These are phyloP conservation scores for Auriscalpium orientale DNA, from an alignment of 768 basidiomycete genomes.

Conservation along the genomic window DNA sequence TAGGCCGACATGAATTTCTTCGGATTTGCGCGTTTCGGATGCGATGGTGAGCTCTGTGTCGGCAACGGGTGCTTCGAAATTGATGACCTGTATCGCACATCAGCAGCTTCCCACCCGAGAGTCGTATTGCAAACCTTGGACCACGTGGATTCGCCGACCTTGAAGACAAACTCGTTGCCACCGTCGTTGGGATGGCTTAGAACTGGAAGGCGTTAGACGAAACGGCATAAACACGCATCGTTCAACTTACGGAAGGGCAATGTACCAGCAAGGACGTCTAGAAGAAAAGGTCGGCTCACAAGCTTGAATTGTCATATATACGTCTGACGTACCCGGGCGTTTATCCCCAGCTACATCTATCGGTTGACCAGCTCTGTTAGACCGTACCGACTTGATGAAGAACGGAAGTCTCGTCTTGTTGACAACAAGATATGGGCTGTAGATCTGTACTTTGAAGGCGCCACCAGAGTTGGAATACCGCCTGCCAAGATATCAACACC, in stretches of 20 bases:
- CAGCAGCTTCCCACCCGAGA: not conserved
- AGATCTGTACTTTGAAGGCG: slow-evolving; percentile 94
- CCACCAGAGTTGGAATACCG: slow-evolving; percentile 87
- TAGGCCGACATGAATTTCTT: slow-evolving; percentile 75
- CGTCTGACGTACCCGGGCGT: slow-evolving; percentile 41
- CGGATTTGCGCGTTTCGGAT: slow-evolving; percentile 50
- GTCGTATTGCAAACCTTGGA: slow-evolving; percentile 56
- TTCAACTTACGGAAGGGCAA: slow-evolving; percentile 74
- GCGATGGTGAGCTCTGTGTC: slow-evolving; percentile 75
- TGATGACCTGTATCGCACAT: slow-evolving; percentile 47
- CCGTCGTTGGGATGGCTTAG: slow-evolving; percentile 76
- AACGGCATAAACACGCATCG: not conserved
- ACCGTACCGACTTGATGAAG: slow-evolving; percentile 53
- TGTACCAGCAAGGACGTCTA: slow-evolving; percentile 39
- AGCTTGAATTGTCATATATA: not conserved
- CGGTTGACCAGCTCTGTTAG: slow-evolving; percentile 52
- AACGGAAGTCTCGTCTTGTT: slow-evolving; percentile 93
- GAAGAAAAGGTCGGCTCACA: not conserved
- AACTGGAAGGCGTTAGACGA: slow-evolving; percentile 40
- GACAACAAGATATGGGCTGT: slow-evolving; percentile 79
- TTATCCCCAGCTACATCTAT: slow-evolving; percentile 83
- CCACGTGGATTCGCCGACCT: slow-evolving; percentile 78
- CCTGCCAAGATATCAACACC: slow-evolving; percentile 25
- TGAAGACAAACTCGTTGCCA: slow-evolving; percentile 79
- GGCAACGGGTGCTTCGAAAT: slow-evolving; percentile 88